Evolutionary conservation across 208 protist species (phyloP).

Genomic region (Vickermania spadyakhi): DNA sequence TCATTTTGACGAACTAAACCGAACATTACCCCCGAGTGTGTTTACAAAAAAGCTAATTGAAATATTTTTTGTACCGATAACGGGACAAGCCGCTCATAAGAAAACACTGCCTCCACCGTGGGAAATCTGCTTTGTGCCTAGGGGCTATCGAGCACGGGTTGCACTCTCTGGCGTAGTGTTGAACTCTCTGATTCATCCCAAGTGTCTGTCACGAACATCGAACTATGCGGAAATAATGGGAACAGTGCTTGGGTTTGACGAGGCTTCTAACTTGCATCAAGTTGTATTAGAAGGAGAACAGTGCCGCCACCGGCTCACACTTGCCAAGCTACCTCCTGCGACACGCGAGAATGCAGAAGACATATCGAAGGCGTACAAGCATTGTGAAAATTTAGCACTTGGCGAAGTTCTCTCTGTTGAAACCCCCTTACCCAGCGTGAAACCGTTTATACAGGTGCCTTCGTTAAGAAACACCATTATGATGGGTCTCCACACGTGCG

Average conservation of each 20-base stretch:
- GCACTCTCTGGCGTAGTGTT: no score
- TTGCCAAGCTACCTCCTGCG: neutral
- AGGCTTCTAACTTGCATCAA: neutral
- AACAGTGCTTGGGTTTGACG: neutral
- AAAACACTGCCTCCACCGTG: neutral
- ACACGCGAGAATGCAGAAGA: neutral
- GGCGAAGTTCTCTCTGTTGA: conserved; percentile 13
- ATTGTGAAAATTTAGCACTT: no score
- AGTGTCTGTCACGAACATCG: neutral
- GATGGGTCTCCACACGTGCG: conserved; percentile 81
- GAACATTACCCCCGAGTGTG: neutral
- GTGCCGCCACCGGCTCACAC: neutral
- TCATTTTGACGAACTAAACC: neutral
- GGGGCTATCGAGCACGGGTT: neutral
- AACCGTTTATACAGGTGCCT: conserved; percentile 42
- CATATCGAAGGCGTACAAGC: no score
- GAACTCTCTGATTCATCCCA: no score
- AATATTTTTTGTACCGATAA: neutral
- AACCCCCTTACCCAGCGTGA: conserved; percentile 14
- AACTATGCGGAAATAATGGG: neutral
- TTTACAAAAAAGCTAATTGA: neutral
- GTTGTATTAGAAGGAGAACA: neutral
- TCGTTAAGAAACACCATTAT: conserved; percentile 56
- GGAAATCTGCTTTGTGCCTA: neutral
- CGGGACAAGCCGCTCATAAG: no score